Percentiles rank a stretch among this genome's conserved stretches.
Evolutionary conservation across 345 rosid genomes (phyloP).

Genomic region (Eucalyptus marginata): DNA sequence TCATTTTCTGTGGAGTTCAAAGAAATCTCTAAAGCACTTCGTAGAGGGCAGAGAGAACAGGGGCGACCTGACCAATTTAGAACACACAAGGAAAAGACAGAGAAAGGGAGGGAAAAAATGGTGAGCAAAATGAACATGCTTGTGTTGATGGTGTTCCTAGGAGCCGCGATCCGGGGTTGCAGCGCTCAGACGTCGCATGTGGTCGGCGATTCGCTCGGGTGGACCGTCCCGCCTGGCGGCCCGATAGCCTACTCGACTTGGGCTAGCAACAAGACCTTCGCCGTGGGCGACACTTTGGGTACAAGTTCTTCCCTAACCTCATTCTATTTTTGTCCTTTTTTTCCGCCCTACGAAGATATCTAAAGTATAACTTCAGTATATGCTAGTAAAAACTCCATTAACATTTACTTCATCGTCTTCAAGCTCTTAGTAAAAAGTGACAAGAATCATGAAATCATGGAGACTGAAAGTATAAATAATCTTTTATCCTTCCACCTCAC

Average conservation of each 20-base stretch:
- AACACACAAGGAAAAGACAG: conserved; percentile 16
- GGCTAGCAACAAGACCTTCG: conserved; percentile 30
- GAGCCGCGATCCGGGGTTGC: conserved; percentile 3
- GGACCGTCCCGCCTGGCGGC: conserved; percentile 13
- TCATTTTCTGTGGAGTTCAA: background rate
- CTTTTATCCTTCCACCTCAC: background rate
- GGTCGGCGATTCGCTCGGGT: conserved; percentile 24
- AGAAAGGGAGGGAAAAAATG: background rate
- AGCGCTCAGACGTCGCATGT: conserved; percentile 9
- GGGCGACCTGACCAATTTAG: conserved; percentile 13
- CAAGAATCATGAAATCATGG: background rate
- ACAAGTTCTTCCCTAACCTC: background rate
- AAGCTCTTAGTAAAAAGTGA: background rate
- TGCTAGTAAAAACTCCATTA: background rate
- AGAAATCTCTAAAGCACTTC: background rate
- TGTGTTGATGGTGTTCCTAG: background rate
- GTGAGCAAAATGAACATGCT: background rate
- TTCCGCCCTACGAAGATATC: background rate
- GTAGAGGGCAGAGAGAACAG: background rate
- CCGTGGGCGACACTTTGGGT: conserved; percentile 39
- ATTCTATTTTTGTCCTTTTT: background rate
- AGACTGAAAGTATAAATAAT: background rate
- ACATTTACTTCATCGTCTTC: background rate
- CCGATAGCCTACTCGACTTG: conserved; percentile 21
- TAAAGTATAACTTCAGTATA: background rate